Evolutionary conservation across 805 yeast genomes (phyloP), one percentile per base, ranked within the genome.

Genomic region (Pichia nanzhaoensis): DNA sequence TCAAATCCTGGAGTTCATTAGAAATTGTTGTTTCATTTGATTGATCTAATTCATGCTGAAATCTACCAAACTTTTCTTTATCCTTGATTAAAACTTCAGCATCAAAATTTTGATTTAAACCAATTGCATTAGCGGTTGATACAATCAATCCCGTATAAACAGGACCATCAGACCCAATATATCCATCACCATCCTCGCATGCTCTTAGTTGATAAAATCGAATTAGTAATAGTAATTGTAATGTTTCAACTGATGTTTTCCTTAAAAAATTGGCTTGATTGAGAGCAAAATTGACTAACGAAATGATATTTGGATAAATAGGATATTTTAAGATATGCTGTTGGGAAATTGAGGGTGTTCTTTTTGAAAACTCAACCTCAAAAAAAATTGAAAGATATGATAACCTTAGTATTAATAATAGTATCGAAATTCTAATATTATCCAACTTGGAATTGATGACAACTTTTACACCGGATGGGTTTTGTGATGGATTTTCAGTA

Each of bases 121-220:
- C 80, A 40, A 75, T 54, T 3, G 70, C 58, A 34, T 63, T 55
- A 0, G 74, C 76, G 60, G 69, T 66, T 35, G 68, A 66, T 9
- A 62, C 46, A 7, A 71, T 49, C 31, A 70, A 50, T 1, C 71
- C 71, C 30, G 58, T 62, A 38, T 59, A 61, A 3, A 69, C 60
- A 31, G 56, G 60, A 1, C 74, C 66, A 45, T 69, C 72, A 16
- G 68, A 61, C 10, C 69, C 70, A 37, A 68, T 71, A 3, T 61
- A 56, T 7, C 75, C 75, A 50, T 75, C 79, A 19, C 77, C 75
- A 52, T 73, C 75, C 52, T 74, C 78, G 4, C 74, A 77, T 0
- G 75, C 64, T 48, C 61, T 52, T 28, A 54, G 58, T 51, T 61
- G 71, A 58, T 75, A 75, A 33, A 63, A 51, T 46, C 74, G 59